Evolutionary conservation across 345 rosid species (phyloP), one percentile per base, ranked within the genome.

Genomic region (Populus simonii): DNA sequence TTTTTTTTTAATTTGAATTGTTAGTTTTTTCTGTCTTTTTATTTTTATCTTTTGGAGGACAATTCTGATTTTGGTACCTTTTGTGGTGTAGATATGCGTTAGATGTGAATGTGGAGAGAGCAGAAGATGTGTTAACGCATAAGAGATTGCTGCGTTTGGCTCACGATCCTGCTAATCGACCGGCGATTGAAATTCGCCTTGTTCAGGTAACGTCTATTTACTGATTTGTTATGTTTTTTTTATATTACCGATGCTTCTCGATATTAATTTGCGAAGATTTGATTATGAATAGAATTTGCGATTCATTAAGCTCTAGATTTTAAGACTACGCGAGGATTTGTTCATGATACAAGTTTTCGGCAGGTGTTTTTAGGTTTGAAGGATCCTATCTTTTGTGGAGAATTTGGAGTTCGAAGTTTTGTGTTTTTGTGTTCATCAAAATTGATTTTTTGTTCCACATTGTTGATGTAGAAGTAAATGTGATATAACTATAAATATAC

Each of bases 51-150:
- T 57, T 35, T 72, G 23, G 3, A n/a, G 27, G 25, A 57, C n/a
- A 57, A 57, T n/a, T 57, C n/a, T n/a, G 31, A 59, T 41, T 38
- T 12, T 70, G 18, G 41, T 77, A 39, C 43, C 68, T 16, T 62
- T 65, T 45, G 33, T 72, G 22, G 69, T 76, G 70, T 76, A 96
- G 99, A 80, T 96, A 96, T 82, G 98, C 99, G 29, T 86, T 93
- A 82, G 99, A 96, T 88, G 99, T 96, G 74, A 96, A 93, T 89
- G 94, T 87, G 71, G 99, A 93, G 87, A 89, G 98, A 65, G 99
- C 99, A 3, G 97, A 92, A 81, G 99, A 93, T 83, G 99, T 96
- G 7, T 88, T 96, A 16, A 91, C 87, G 90, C 98, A 96, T 85
- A 86, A 87, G 81, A 86, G 86, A 74, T 80, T 91, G 55, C 85